Evolutionary conservation across 73 alveolate species (phyloP), one percentile per base, ranked within the genome.

Genomic region (Blepharisma japonicum): DNA sequence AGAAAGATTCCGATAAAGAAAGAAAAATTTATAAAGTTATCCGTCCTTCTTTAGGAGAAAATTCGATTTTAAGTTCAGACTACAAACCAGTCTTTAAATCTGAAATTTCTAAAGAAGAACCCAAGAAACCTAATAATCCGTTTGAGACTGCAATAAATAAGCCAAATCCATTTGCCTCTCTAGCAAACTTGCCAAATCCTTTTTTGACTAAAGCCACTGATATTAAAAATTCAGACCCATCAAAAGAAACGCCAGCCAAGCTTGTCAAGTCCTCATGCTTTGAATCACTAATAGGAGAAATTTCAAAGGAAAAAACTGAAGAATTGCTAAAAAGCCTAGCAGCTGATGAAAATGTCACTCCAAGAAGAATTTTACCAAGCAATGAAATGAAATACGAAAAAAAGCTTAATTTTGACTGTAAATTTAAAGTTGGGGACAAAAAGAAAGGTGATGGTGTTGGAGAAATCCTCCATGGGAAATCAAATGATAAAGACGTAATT

Each of bases 331-430:
- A 2, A 25, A 25, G 23, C 18, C 48, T 61, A 14, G 47, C 2
- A 2, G 47, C 38, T 20, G 74, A 14, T 1, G 74, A 61, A 61
- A 61, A 20, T 20, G 2, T 25, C 2, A 61, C 74, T 61, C 74
- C 74, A 2, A n/a, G 74, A 14, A 61, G 23, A 61, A 25, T 61
- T 2, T 39, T 61, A 2, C 74, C 74, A 61, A 61, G 74, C 46
- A 18, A 8, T 18, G 47, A 61, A 25, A 61, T 8, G 14, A 14
- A 61, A 25, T 61, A 18, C 23, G 11, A 18, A 39, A n/a, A 20
- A 5, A 61, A 14, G 3, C 0, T 32, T 32, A 32, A 32, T 61
- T 18, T 8, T 9, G 11, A 14, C 14, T 20, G n/a, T 4, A 11
- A 61, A 61, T 18, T n/a, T 11, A 61, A 61, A 61, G 14, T 61